Percentiles rank a stretch among this genome's conserved stretches.
Conservation (phyloP, 2,329 filamentous ascomycete genomes). For the Cladophialophora carrionii region DNA sequence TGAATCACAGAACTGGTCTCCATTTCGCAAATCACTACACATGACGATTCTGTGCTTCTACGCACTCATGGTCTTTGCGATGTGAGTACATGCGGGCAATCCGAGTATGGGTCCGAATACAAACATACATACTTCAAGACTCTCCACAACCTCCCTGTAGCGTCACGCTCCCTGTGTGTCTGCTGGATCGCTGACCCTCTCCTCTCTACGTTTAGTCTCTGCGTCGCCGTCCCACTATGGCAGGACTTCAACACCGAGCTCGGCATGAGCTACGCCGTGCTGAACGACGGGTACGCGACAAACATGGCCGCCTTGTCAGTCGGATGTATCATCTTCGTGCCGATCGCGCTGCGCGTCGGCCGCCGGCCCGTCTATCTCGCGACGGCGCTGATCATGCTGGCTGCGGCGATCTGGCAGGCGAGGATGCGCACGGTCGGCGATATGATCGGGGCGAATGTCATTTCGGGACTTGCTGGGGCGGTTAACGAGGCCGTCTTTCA, state of each 20-base stretch:
- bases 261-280: slow-evolving; percentile 44
- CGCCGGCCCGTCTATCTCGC: slow-evolving; percentile 49
- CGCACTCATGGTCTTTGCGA: slow-evolving; percentile 40
- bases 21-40: slow-evolving; percentile 40
- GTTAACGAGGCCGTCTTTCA: slow-evolving; percentile 50
- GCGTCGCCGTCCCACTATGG: slow-evolving; percentile 48
- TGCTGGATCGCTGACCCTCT: background rate
- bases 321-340: slow-evolving; percentile 49
- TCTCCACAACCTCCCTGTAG: background rate
- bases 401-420: slow-evolving; percentile 47
- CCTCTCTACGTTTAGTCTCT: slow-evolving; percentile 35
- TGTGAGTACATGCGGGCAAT: slow-evolving; percentile 29
- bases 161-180: background rate
- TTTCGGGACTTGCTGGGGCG: slow-evolving; percentile 50
- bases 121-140: background rate
- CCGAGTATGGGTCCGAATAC: background rate
- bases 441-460: slow-evolving; percentile 47
- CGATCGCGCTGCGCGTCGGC: slow-evolving; percentile 50
- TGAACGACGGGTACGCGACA: slow-evolving; percentile 52
- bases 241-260: slow-evolving; percentile 48
- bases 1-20: slow-evolving; percentile 20
- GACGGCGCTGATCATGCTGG: slow-evolving; percentile 46
- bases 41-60: slow-evolving; percentile 41
- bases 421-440: slow-evolving; percentile 48
- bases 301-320: slow-evolving; percentile 47